These are phyloP conservation scores for Paraphaeosphaeria minitans DNA, from an alignment of 2,329 filamentous ascomycete genomes.

Conservation along the genomic window DNA sequence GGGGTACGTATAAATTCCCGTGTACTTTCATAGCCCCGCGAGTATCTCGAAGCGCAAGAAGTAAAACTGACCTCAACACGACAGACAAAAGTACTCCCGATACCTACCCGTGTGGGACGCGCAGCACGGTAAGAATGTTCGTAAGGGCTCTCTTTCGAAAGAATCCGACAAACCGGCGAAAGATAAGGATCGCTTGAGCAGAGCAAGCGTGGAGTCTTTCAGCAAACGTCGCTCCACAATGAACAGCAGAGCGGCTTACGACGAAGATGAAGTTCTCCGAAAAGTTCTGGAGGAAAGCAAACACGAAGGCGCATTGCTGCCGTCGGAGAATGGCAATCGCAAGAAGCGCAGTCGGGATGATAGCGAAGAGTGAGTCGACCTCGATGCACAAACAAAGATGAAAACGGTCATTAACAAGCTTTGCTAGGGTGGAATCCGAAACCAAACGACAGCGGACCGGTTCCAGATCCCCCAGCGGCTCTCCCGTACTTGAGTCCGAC, in stretches of 20 bases:
- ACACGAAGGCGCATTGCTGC: constrained; percentile 67
- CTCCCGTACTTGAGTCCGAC: constrained; percentile 69
- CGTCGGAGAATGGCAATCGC: constrained; percentile 62
- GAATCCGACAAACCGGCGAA: constrained; percentile 62
- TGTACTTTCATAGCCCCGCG: constrained; percentile 19
- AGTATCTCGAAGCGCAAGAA: constrained; percentile 8
- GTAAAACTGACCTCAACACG: constrained; percentile 7
- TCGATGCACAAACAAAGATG: constrained; percentile 14
- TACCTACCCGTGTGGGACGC: constrained; percentile 66
- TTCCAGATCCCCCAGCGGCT: constrained; percentile 53
- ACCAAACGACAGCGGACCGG: constrained; percentile 82
- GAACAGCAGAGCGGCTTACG: constrained; percentile 95
- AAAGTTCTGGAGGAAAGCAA: constrained; percentile 95
- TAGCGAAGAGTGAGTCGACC: constrained; percentile 82
- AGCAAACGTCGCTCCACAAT: constrained; percentile 92
- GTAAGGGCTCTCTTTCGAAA: constrained; percentile 69
- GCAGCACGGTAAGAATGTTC: constrained; percentile 55
- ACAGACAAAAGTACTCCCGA: constrained; percentile 65
- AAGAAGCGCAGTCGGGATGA: constrained; percentile 88
- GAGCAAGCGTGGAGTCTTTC: constrained; percentile 61
- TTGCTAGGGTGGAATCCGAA: constrained; percentile 68
- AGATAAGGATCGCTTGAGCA: constrained; percentile 60
- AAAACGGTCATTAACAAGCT: constrained; percentile 34
- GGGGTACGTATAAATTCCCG: constrained; percentile 68
- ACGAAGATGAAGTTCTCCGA: constrained; percentile 88